These are phyloP conservation scores for Podila epigama DNA, from an alignment of 192 early-diverging fungal species.

Conservation along the genomic window DNA sequence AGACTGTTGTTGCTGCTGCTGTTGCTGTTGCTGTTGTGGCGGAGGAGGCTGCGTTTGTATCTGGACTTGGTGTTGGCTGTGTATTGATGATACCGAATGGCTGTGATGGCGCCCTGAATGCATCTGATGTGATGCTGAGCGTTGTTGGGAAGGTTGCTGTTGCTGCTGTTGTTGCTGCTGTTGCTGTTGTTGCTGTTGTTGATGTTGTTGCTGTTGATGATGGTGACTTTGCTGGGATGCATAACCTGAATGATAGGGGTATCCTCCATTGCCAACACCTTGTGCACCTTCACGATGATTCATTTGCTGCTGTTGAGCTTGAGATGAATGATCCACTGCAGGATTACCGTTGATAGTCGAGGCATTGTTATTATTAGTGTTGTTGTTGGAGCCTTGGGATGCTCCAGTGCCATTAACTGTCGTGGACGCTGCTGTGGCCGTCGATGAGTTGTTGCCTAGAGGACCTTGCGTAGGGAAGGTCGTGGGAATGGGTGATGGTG, in stretches of 20 bases:
- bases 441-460: background rate
- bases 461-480: conserved; percentile 29
- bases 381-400: background rate
- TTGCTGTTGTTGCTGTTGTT: background rate
- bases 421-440: background rate
- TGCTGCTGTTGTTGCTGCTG: conserved; percentile 17
- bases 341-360: no score
- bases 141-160: conserved; percentile 9
- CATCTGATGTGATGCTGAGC: conserved; percentile 13
- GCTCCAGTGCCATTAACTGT: background rate
- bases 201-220: background rate
- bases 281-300: background rate
- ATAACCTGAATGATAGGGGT: background rate
- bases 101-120: conserved; percentile 30
- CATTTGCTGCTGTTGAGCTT: background rate
- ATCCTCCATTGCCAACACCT: background rate
- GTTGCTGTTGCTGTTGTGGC: background rate
- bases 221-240: conserved; percentile 1
- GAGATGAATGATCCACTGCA: no score
- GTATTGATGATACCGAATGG: conserved; percentile 32
- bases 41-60: background rate
- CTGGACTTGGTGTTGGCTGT: conserved; percentile 4
- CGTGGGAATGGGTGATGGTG: conserved; percentile 41
- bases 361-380: background rate
- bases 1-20: background rate